Base-by-base conservation (phyloP, 2,329 filamentous ascomycete species). In the Ceratocystis alfenasii region DNA sequence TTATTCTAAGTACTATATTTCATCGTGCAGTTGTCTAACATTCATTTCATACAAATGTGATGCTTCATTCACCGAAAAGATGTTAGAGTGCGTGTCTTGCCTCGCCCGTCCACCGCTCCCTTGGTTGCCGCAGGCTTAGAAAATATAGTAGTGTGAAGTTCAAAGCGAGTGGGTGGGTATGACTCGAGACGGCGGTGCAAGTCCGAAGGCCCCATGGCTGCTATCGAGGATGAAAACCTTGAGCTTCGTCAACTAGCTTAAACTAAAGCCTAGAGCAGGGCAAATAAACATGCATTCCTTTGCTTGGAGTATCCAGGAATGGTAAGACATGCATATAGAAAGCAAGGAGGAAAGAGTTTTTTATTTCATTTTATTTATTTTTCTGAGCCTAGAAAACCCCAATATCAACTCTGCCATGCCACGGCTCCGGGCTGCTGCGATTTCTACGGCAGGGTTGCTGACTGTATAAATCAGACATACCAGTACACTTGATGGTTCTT, bases 161-260 rank as follows among this genome's bases (percentile, higher is more conserved):
- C 22, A 30, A 4, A 63, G 61, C 20, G 61, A 8, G 6, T 33
- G 41, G 41, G 41, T 63, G 41, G 50, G 10, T 67, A 67, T 67
- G 65, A 64, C 65, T 67, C 65, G 53, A 46, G 45, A 59, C 65
- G 65, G 65, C 55, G 62, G 65, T 60, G 53, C 50, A 67, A 67
- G 65, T 64, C 65, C 65, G 65, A 45, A 36, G 44, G 48, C 50
- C 61, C 62, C 28, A 33, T 59, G 55, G 61, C 61, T 12, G 4
- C 61, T 53, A 30, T 45, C 25, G 33, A 57, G 28, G 53, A 59
- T 36, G 55, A 59, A 59, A 59, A 59, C n/a, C 55, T 36, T 59
- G 28, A 36, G 28, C 55, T 36, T n/a, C 17, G n/a, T 8, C 10
- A 20, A 15, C 28, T 33, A 36, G 55, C 28, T 17, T 17, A 45